A percentile compares a stretch with the other conserved stretches of the same genome.
phyloP scores from a whole-genome alignment of 192 early-diverging fungal genomes.

The Coemansia guatemalensis region DNA sequence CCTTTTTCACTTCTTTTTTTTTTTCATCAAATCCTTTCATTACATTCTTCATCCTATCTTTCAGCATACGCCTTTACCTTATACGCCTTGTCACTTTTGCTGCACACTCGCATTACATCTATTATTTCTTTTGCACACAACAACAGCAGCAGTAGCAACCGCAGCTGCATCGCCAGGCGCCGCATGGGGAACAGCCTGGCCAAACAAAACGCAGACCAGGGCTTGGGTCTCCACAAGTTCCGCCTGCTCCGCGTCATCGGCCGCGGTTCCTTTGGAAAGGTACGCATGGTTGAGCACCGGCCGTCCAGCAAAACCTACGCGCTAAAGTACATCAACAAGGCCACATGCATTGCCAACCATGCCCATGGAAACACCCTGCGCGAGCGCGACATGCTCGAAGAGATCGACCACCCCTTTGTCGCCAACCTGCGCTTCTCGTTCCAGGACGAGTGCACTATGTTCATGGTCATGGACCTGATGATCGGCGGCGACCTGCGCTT shows the following conservation, averaged over 20 bases:
- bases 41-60: conserved; percentile 5
- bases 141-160: too few species aligned
- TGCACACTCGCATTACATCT: neutral
- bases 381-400: conserved; percentile 85
- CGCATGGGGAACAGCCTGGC: conserved; percentile 44
- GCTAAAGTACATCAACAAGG: conserved; percentile 98
- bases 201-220: conserved; percentile 40
- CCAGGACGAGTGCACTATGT: conserved; percentile 92
- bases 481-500: conserved; percentile 92
- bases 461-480: conserved; percentile 95
- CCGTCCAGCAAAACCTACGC: conserved; percentile 76
- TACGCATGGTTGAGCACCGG: conserved; percentile 91
- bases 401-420: conserved; percentile 80
- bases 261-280: conserved; percentile 96
- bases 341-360: conserved; percentile 82
- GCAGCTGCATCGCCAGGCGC: neutral
- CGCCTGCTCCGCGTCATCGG: conserved; percentile 87
- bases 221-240: conserved; percentile 77
- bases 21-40: conserved; percentile 3
- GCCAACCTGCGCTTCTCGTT: conserved; percentile 94
- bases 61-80: neutral
- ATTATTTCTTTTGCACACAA: neutral
- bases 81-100: neutral
- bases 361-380: conserved; percentile 89
- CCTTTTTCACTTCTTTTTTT: conserved; percentile 8